Evolutionary conservation across 192 early-diverging fungal genomes (phyloP), one percentile per base, ranked within the genome.

Genomic region (Coemansia aciculifera): DNA sequence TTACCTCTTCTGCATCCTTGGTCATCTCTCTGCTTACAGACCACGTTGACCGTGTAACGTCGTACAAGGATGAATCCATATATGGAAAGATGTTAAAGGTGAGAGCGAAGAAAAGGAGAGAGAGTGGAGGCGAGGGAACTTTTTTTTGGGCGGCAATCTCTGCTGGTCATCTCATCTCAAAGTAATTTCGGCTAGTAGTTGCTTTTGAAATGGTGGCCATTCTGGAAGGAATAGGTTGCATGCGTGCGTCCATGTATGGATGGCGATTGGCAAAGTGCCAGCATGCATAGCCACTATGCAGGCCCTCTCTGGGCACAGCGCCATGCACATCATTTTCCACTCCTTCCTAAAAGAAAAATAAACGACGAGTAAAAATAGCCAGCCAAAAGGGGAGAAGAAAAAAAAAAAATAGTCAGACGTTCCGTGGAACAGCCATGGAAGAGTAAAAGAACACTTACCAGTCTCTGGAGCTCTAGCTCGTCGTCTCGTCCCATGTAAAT

Each of bases 221-320:
- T 38, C 32, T 48, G 29, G 15, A 64, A 48, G 42, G 61, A 48
- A 65, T 48, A 65, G 19, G 63, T 34, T 24, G 42, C 42, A 24
- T 51, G 46, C 24, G 46, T 46, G 46, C 6, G 32, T 31, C 54
- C 6, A 49, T 54, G 67, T 48, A 62, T 49, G 44, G 27, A 69
- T 44, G 49, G 24, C 27, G 63, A 51, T 40, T 46, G 59, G 49
- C 60, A 62, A 34, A 62, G 36, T 34, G 54, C 54, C 54, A 56
- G 15, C 54, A 29, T 29, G 54, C 54, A 56, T 56, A 48, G 46
- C 46, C 46, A 48, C 46, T 8, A 48, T 48, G 46, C 46, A 48
- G 46, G 46, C 46, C 17, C 46, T 21, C 19, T 19, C 19, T 48
- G 17, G 46, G 46, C 46, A 48, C 46, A 48, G 54, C 54, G 29